Conservation (phyloP, 345 rosid genomes). For the Citrus maxima region DNA sequence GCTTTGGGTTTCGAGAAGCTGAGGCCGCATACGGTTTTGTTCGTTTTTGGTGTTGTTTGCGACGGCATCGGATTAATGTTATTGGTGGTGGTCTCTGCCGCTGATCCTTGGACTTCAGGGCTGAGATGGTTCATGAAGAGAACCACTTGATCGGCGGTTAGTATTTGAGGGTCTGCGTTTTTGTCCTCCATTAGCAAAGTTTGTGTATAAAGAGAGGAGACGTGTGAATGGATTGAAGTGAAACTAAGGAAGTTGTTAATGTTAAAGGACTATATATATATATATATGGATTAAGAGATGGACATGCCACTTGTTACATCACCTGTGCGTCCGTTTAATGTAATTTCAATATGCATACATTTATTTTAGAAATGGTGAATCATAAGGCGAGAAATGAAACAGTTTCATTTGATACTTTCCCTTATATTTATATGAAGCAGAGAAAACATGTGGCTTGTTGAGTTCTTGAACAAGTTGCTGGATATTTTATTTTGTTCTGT, state of each 20-base stretch:
- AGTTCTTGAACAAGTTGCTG: not conserved
- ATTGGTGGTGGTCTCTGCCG: not conserved
- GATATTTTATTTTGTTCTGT: not conserved
- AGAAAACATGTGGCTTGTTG: not conserved
- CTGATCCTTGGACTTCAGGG: slow-evolving; percentile 5
- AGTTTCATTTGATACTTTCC: not conserved
- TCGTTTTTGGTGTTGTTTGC: slow-evolving; percentile 11
- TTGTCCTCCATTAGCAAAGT: not conserved
- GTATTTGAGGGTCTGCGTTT: not conserved
- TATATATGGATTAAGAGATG: too few relatives aligned
- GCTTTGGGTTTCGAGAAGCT: slow-evolving; percentile 48
- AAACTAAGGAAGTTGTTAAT: too few relatives aligned
- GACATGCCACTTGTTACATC: too few relatives aligned
- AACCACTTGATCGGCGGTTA: slow-evolving; percentile 27
- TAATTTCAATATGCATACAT: not conserved
- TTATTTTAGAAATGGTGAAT: too few relatives aligned
- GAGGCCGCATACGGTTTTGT: slow-evolving; percentile 32
- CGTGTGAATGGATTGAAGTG: too few relatives aligned
- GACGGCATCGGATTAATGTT: not conserved
- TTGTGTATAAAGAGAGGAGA: not conserved
- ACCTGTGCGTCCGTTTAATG: too few relatives aligned
- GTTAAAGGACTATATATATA: too few relatives aligned
- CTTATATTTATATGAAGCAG: not conserved
- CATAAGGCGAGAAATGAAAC: not conserved
- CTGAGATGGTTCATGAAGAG: slow-evolving; percentile 21